phyloP scores from a whole-genome alignment of 2,329 filamentous ascomycete genomes.

The Alternaria incomplexa region DNA sequence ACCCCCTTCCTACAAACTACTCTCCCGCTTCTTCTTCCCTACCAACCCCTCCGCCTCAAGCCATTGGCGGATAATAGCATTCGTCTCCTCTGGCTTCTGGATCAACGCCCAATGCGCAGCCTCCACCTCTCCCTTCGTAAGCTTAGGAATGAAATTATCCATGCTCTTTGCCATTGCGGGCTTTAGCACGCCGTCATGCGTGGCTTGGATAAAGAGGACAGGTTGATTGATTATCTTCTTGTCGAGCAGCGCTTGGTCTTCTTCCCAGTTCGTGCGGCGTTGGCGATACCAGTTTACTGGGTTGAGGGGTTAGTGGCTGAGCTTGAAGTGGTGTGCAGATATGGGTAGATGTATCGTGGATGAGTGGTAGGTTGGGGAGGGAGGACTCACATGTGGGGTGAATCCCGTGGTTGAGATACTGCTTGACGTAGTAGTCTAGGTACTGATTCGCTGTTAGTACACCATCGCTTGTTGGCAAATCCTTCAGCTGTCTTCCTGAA shows the following conservation, averaged over 20 bases:
- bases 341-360: not conserved
- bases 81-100: conserved; percentile 74
- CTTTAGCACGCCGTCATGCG: conserved; percentile 73
- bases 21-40: conserved; percentile 30
- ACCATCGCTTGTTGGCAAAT: conserved; percentile 5
- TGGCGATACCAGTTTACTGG: conserved; percentile 86
- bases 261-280: conserved; percentile 73
- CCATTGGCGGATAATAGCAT: conserved; percentile 72
- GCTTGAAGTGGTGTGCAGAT: not conserved
- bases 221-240: conserved; percentile 52
- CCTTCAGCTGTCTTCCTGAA: conserved; percentile 8
- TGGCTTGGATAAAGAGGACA: conserved; percentile 76
- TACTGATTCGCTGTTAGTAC: conserved; percentile 56
- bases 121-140: conserved; percentile 71
- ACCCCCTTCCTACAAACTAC: conserved; percentile 49
- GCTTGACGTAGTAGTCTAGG: conserved; percentile 75
- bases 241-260: conserved; percentile 62
- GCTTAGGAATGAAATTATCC: conserved; percentile 68
- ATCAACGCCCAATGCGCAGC: conserved; percentile 83
- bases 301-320: not conserved
- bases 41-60: conserved; percentile 62
- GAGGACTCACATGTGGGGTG: conserved; percentile 68
- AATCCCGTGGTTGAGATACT: conserved; percentile 75
- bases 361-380: not conserved
- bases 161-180: conserved; percentile 74